phyloP scores from a whole-genome alignment of 345 rosid genomes.

The Alliaria petiolata region DNA sequence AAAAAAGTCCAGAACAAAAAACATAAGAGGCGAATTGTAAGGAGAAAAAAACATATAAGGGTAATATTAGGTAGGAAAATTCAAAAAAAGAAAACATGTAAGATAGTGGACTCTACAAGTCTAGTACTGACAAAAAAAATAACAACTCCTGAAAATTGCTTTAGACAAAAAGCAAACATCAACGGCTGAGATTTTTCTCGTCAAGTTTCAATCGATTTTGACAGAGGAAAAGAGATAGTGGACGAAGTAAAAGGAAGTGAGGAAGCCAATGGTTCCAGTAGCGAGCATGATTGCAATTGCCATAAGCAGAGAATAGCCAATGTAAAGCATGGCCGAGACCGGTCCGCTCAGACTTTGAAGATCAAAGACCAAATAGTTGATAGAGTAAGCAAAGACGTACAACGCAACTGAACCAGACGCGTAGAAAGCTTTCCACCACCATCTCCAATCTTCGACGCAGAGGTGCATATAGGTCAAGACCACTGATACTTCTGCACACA shows the following conservation, averaged over 20 bases:
- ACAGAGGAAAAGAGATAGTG: conserved; percentile 83
- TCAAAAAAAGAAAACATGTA: conserved; percentile 14
- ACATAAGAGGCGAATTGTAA: background rate
- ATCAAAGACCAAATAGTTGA: conserved; percentile 75
- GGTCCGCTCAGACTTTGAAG: conserved; percentile 86
- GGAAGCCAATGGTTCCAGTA: conserved; percentile 79
- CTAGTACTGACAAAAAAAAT: conserved; percentile 25
- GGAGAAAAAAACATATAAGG: background rate
- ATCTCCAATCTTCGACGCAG: conserved; percentile 82
- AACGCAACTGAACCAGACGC: conserved; percentile 82
- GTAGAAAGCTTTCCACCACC: conserved; percentile 94
- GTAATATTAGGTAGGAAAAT: conserved; percentile 2
- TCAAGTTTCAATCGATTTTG: conserved; percentile 58
- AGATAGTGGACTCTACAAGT: conserved; percentile 27
- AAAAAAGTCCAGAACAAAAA: conserved; percentile 8
- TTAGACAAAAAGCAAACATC: conserved; percentile 9
- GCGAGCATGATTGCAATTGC: conserved; percentile 78
- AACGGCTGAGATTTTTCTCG: conserved; percentile 17
- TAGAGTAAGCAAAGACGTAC: conserved; percentile 72
- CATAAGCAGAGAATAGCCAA: conserved; percentile 72
- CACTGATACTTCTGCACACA: conserved; percentile 78
- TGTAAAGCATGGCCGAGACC: conserved; percentile 65
- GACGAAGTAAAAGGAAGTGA: conserved; percentile 69
- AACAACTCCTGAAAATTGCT: conserved; percentile 18
- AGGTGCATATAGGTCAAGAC: conserved; percentile 86